Evolutionary conservation across 805 yeast species (phyloP).

Genomic region (Starmerella riodocensis): DNA sequence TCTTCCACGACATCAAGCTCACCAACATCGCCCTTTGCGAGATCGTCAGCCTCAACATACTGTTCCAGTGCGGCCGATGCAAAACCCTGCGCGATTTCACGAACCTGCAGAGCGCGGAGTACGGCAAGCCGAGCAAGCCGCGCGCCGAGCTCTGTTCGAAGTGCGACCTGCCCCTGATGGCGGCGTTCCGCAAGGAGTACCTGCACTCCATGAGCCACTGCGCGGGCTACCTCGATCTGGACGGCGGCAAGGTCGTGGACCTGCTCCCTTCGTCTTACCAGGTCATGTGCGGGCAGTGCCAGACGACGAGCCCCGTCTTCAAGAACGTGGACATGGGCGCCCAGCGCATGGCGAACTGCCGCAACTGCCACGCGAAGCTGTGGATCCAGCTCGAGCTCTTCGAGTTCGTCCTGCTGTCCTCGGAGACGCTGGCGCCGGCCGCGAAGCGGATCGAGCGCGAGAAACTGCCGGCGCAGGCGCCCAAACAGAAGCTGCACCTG

Average conservation of each 20-base stretch:
- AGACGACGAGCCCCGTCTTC: slow-evolving; percentile 23
- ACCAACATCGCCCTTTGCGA: slow-evolving; percentile 28
- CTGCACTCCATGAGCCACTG: slow-evolving; percentile 25
- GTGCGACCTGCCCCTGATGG: slow-evolving; percentile 28
- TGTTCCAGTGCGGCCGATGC: slow-evolving; percentile 30
- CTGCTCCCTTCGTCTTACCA: slow-evolving; percentile 28
- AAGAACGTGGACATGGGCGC: slow-evolving; percentile 28
- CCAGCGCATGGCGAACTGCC: slow-evolving; percentile 25
- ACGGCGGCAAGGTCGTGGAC: slow-evolving; percentile 29
- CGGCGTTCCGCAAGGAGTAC: slow-evolving; percentile 29
- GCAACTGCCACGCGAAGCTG: slow-evolving; percentile 29
- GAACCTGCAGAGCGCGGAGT: slow-evolving; percentile 27
- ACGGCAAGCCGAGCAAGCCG: slow-evolving; percentile 26
- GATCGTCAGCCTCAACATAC: slow-evolving; percentile 26
- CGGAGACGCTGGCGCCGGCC: slow-evolving; percentile 21
- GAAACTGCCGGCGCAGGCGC: slow-evolving; percentile 15
- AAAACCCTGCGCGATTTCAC: slow-evolving; percentile 27
- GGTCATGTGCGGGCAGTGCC: slow-evolving; percentile 30
- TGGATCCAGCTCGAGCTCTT: slow-evolving; percentile 26
- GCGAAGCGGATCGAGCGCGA: slow-evolving; percentile 9
- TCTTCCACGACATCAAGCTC: slow-evolving; percentile 25
- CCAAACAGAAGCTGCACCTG: slow-evolving; percentile 24
- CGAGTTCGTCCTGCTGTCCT: slow-evolving; percentile 25
- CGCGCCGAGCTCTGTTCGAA: slow-evolving; percentile 26
- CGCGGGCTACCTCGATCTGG: slow-evolving; percentile 30